A percentile compares a stretch with the other conserved stretches of the same genome.
Evolutionary conservation across 2,329 filamentous ascomycete species (phyloP).

Genomic region (Dactylonectria estremocensis): DNA sequence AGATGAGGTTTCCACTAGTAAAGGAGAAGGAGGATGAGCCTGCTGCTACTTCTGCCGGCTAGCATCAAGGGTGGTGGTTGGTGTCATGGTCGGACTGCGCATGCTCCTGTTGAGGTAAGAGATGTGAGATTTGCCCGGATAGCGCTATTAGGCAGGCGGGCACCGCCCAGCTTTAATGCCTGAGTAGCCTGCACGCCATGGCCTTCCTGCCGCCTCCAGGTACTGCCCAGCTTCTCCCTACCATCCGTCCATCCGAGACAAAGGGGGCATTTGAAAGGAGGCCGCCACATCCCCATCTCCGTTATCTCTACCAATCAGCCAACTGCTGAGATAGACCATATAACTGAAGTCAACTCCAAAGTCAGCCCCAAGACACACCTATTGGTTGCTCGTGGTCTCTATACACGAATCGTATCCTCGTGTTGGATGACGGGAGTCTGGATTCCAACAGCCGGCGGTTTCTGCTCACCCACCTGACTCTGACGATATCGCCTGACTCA

Average conservation of each 20-base stretch:
- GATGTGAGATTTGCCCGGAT: not conserved
- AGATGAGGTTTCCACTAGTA: not conserved
- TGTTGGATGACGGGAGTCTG: not conserved
- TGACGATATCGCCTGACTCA: not conserved
- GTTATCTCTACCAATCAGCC: not conserved
- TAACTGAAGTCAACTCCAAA: not conserved
- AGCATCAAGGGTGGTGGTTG: not conserved
- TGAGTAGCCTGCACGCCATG: not conserved
- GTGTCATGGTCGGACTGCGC: not conserved
- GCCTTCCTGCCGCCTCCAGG: not conserved
- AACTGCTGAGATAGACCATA: not conserved
- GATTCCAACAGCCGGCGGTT: not conserved
- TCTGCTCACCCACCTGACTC: not conserved
- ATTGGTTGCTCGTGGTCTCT: not conserved
- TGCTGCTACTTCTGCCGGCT: not conserved
- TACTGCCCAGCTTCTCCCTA: not conserved
- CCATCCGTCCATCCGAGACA: not conserved
- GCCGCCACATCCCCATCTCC: not conserved
- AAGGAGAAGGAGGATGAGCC: not conserved
- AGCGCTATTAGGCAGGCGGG: not conserved
- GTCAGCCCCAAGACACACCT: not conserved
- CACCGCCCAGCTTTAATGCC: not conserved
- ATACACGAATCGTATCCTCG: not conserved
- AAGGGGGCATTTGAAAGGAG: not conserved
- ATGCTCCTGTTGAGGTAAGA: not conserved